Percentiles rank a stretch among this genome's conserved stretches.
Evolutionary conservation across 2,329 filamentous ascomycete genomes (phyloP).

Genomic region (Ceratocystis diversiconidia): DNA sequence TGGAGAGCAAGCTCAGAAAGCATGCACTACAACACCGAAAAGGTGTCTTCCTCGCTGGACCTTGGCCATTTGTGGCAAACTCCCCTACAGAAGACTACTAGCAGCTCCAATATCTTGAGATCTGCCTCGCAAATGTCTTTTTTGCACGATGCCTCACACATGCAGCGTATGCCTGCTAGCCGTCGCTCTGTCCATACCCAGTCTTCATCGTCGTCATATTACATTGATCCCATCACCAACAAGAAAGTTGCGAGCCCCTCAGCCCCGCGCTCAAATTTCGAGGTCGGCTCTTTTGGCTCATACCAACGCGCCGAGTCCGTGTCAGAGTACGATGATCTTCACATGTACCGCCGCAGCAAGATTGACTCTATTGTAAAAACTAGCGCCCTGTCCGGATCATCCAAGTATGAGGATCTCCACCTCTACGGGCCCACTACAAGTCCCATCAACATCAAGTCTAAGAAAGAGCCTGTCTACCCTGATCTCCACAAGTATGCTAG

Average conservation of each 20-base stretch:
- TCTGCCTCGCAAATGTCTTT: constrained; percentile 16
- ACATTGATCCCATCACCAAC: constrained; percentile 7
- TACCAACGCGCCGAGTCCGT: constrained; percentile 18
- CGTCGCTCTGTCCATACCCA: constrained; percentile 13
- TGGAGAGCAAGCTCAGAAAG: constrained; percentile 18
- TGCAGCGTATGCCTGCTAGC: constrained; percentile 10
- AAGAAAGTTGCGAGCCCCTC: background rate
- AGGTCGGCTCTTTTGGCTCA: constrained; percentile 23
- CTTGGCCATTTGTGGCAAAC: constrained; percentile 16
- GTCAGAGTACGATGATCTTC: constrained; percentile 25
- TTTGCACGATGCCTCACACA: constrained; percentile 5
- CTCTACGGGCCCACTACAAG: constrained; percentile 25
- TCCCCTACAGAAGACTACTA: constrained; percentile 15
- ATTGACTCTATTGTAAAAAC: constrained; percentile 21
- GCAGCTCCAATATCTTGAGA: constrained; percentile 12
- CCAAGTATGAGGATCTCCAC: constrained; percentile 27
- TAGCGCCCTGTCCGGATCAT: constrained; percentile 17
- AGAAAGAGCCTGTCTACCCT: constrained; percentile 24
- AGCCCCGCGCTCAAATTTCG: constrained; percentile 3
- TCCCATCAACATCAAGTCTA: constrained; percentile 24
- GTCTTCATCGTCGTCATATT: background rate
- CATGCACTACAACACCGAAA: constrained; percentile 13
- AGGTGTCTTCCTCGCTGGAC: constrained; percentile 6
- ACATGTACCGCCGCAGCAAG: constrained; percentile 27
- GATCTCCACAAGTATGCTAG: constrained; percentile 29